Evolutionary conservation across 2,329 filamentous ascomycete species (phyloP).

Genomic region (Cercospora sp.): DNA sequence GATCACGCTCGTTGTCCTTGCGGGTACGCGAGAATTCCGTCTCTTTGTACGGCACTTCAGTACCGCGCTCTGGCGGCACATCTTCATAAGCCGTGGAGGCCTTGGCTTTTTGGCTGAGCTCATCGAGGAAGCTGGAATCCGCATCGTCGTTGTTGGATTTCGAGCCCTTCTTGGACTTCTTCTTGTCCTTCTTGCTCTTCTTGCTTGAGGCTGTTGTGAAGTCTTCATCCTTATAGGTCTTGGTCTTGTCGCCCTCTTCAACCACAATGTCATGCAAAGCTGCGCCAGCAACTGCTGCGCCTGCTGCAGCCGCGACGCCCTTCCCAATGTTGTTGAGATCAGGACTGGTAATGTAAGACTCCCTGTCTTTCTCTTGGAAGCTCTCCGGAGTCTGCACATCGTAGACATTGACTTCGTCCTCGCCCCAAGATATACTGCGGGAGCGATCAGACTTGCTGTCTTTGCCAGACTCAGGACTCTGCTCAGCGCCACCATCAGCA

Average conservation of each 20-base stretch:
- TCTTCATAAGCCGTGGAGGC: conserved; percentile 1
- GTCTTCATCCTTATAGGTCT: conserved; percentile 30
- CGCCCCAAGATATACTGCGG: conserved; percentile 49
- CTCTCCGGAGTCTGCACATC: conserved; percentile 49
- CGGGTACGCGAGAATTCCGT: conserved; percentile 17
- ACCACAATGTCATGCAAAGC: conserved; percentile 43
- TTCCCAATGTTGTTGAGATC: conserved; percentile 15
- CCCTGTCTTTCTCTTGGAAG: conserved; percentile 31
- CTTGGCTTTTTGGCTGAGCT: conserved; percentile 8
- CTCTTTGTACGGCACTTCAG: conserved; percentile 5
- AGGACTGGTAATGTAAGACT: conserved; percentile 29
- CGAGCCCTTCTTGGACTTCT: conserved; percentile 35
- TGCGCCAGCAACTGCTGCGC: conserved; percentile 24
- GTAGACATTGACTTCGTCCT: conserved; percentile 49
- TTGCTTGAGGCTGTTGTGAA: conserved; percentile 25
- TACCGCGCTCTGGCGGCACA: conserved; percentile 8
- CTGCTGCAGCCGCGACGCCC: conserved; percentile 16
- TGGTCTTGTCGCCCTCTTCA: conserved; percentile 40
- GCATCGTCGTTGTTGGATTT: conserved; percentile 9
- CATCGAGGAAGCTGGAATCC: conserved; percentile 11
- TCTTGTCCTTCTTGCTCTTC: conserved; percentile 45
- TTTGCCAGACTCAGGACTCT: conserved; percentile 13
- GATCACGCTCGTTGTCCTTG: conserved; percentile 13
- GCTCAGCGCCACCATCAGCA: conserved; percentile 20
- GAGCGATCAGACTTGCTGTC: conserved; percentile 27